phyloP scores from a whole-genome alignment of 306 rosid species.

The Betula pendula region DNA sequence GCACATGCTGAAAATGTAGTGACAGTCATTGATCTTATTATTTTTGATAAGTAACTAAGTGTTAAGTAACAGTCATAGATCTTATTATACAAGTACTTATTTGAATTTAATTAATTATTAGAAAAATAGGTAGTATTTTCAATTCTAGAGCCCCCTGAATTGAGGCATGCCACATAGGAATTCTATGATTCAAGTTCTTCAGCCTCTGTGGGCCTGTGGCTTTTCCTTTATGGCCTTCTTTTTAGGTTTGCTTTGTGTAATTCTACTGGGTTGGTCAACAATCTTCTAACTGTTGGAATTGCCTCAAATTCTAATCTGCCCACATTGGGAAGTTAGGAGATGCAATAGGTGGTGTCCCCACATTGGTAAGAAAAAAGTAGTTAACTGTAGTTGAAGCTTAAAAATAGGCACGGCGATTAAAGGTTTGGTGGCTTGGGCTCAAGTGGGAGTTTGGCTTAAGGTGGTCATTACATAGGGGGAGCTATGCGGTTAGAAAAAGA shows the following conservation, averaged over 20 bases:
- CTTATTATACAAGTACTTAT: background rate
- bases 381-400: background rate
- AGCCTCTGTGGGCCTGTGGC: background rate
- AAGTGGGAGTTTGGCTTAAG: background rate
- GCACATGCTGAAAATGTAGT: background rate
- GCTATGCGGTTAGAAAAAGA: background rate
- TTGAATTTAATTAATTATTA: background rate
- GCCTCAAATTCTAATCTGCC: background rate
- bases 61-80: background rate
- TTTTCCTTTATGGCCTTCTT: background rate
- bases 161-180: background rate
- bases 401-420: background rate
- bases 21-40: background rate
- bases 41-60: no score
- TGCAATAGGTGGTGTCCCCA: background rate
- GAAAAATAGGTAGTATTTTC: background rate
- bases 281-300: background rate
- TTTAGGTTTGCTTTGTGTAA: background rate
- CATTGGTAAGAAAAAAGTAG: background rate
- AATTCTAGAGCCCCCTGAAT: background rate
- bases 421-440: background rate
- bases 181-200: background rate
- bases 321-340: background rate
- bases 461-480: background rate
- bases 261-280: background rate